These are phyloP conservation scores for Gossypium lobatum DNA, from an alignment of 441 rosid species.

Conservation along the genomic window DNA sequence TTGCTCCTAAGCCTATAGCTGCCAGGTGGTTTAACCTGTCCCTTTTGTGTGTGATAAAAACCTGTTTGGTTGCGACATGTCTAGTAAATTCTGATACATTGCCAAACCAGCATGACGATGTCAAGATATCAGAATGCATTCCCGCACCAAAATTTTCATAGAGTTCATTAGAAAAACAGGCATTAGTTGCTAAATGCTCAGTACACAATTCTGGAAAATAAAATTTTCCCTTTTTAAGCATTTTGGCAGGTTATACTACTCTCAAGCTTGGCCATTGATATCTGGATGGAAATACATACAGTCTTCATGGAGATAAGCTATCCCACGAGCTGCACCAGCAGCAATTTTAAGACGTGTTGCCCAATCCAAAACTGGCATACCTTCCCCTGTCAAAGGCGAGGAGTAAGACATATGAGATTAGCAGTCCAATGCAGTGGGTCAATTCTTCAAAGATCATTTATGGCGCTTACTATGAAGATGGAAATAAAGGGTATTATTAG, in stretches of 20 bases:
- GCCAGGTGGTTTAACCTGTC: no score
- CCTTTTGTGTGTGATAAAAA: neutral
- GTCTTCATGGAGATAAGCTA: slow-evolving; percentile 95
- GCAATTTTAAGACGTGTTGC: slow-evolving; percentile 68
- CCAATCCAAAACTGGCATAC: slow-evolving; percentile 65
- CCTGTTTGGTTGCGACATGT: neutral
- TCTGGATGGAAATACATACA: slow-evolving; percentile 45
- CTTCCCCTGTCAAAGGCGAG: slow-evolving; percentile 40
- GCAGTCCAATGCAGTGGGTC: neutral
- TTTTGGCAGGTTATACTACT: neutral
- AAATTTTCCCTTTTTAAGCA: neutral
- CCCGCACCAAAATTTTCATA: neutral
- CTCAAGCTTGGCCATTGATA: slow-evolving; percentile 6
- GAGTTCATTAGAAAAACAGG: neutral
- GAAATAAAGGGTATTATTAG: slow-evolving; percentile 75
- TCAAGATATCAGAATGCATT: neutral
- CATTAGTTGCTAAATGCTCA: neutral
- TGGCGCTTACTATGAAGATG: slow-evolving; percentile 76
- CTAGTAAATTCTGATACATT: neutral
- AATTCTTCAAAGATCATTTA: slow-evolving; percentile 16
- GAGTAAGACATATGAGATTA: slow-evolving; percentile 4
- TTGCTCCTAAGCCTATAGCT: no score
- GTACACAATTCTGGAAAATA: neutral
- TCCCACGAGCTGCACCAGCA: slow-evolving; percentile 92
- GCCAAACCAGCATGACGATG: neutral